Evolutionary conservation across 2,329 filamentous ascomycete species (phyloP), one percentile per base, ranked within the genome.

Genomic region (Eutypa lata): DNA sequence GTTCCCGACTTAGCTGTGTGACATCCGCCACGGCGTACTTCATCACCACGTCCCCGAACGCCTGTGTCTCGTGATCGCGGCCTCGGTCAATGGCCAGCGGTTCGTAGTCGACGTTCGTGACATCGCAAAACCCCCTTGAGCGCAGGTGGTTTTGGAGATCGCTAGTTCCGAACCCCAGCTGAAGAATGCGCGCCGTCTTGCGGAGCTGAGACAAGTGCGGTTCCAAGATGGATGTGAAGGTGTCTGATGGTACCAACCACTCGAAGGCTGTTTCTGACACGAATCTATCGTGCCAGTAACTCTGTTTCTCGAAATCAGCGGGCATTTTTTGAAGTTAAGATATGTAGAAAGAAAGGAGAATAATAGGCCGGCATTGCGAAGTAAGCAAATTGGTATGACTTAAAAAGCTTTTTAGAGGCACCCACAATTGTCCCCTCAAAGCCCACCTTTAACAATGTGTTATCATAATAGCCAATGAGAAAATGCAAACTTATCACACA

Each of bases 91-190:
- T 63, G 6, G 77, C 77, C 7, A 77, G 66, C 4, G 76, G 76
- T 58, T 79, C 77, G 56, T 76, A 80, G 62, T 80, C 78, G 53
- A 77, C 62, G 54, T 80, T 80, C 7, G 74, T 75, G 18, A 80
- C 66, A 57, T 75, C 58, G 2, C 49, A n/a, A 55, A 75, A 76
- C 1, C 75, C 76, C 8, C 63, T 63, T 4, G 55, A 54, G 5
- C 77, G 75, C n/a, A 80, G 65, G 54, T 73, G 70, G 56, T 72
- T 76, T 22, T 79, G 76, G 28, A 80, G 61, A 55, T 78, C 76
- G 62, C 76, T 80, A 7, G 76, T 80, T 13, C 78, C 78, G 44
- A 68, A 74, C 51, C 78, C 78, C 2, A 80, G 57, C 43, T 80
- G 74, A 6, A 80, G 68, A 55, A 80, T 72, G 13, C 58, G 62